Evolutionary conservation across 371 early-diverging fungal genomes (phyloP), one percentile per base, ranked within the genome.

Genomic region (Mortierella sp.): DNA sequence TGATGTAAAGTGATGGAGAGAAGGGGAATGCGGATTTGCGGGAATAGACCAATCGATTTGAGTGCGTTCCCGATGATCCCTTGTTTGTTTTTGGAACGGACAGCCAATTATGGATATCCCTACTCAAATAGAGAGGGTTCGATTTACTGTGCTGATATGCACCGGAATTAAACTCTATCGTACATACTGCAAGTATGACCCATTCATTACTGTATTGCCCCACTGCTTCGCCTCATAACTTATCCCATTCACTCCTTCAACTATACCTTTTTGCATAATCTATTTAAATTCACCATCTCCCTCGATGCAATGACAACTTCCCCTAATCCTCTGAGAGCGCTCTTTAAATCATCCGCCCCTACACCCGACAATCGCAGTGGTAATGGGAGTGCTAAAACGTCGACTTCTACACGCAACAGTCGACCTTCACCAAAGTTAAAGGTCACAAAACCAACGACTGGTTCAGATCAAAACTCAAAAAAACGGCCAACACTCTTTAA

Each of bases 11-110:
- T 22, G 60, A 53, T 57, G 49, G 49, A 37, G 26, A 43, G 40
- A 54, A 68, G n/a, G 35, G n/a, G 31, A 43, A 37, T 51, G 63
- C 34, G 35, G n/a, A 23, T 32, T 26, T 51, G 63, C 34, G 53
- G 28, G 35, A 28, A 32, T n/a, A 47, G n/a, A 62, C 15, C 13
- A 10, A 28, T 49, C 23, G 35, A 28, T 37, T 53, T 31, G 29
- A 28, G 54, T 55, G 55, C n/a, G 35, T 55, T 31, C 68, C 68
- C 68, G 68, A 68, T 55, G 68, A 61, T 45, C 58, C 15, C 37
- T 43, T 60, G 60, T 68, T 59, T 59, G 59, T 59, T 57, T 45
- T 66, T 32, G 42, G 10, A 56, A 56, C 29, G 19, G 10, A 29
- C 1, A 23, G 37, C 42, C 66, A 66, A 31, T 57, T 57, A 66